Evolutionary conservation across 768 basidiomycete genomes (phyloP).

Genomic region (Kwoniella pini): DNA sequence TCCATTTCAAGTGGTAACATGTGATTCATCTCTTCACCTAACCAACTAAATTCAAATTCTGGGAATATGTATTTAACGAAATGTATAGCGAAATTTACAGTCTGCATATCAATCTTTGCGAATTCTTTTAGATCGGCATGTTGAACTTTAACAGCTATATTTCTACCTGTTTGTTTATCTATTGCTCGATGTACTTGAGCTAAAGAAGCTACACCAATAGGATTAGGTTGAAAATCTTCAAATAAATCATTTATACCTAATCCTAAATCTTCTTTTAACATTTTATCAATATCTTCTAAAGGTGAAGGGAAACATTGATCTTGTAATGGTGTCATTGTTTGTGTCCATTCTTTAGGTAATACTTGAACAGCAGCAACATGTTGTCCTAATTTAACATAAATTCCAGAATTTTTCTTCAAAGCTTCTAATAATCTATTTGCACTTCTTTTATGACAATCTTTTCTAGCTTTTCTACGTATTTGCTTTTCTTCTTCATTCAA

Average conservation of each 20-base stretch:
- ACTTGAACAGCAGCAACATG: constrained; percentile 69
- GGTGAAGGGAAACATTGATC: constrained; percentile 91
- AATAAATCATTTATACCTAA: constrained; percentile 69
- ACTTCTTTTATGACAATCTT: constrained; percentile 77
- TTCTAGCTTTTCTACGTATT: constrained; percentile 72
- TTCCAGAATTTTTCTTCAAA: constrained; percentile 72
- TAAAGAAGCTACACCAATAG: constrained; percentile 90
- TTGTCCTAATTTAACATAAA: constrained; percentile 68
- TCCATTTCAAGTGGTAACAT: constrained; percentile 83
- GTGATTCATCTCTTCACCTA: constrained; percentile 85
- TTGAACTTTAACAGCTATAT: constrained; percentile 77
- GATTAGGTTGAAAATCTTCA: constrained; percentile 77
- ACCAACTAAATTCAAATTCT: constrained; percentile 92
- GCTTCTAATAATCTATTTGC: constrained; percentile 75
- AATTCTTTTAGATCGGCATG: constrained; percentile 94
- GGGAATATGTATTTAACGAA: constrained; percentile 94
- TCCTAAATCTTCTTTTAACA: constrained; percentile 78
- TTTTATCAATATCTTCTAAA: constrained; percentile 69
- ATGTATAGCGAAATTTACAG: constrained; percentile 61
- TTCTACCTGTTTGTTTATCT: constrained; percentile 68
- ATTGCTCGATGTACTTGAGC: constrained; percentile 91
- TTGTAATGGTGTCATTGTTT: constrained; percentile 61
- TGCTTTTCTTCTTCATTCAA: constrained; percentile 58
- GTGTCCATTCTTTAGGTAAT: constrained; percentile 67
- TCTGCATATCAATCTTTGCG: constrained; percentile 71